Percentiles rank a stretch among this genome's conserved stretches.
Evolutionary conservation across 805 yeast species (phyloP).

Genomic region (Kregervanrija fluxuum): DNA sequence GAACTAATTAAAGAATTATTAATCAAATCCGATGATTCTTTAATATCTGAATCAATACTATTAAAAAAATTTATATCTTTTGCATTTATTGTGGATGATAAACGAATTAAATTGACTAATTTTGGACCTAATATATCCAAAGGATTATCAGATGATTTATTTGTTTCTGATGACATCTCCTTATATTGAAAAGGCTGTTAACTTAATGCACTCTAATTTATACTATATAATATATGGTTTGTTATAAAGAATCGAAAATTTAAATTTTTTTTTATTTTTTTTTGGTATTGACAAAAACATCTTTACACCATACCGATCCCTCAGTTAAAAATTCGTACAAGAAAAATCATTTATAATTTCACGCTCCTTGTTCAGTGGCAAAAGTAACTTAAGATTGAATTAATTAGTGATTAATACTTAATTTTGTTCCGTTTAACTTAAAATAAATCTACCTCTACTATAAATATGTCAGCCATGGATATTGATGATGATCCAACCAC

Average conservation of each 20-base stretch:
- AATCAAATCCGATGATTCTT: constrained; percentile 34
- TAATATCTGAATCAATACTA: constrained; percentile 48
- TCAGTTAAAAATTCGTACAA: no score
- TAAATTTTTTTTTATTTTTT: not conserved
- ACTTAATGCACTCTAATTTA: no score
- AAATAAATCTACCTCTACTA: not conserved
- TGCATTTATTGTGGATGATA: constrained; percentile 62
- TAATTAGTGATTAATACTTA: no score
- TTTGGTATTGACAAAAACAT: not conserved
- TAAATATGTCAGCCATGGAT: constrained; percentile 7
- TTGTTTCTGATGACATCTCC: not conserved
- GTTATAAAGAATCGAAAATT: no score
- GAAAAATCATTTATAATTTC: no score
- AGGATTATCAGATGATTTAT: not conserved
- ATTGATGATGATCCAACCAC: constrained; percentile 34
- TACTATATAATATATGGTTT: no score
- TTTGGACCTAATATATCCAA: constrained; percentile 33
- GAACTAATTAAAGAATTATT: constrained; percentile 4
- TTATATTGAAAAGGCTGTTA: not conserved
- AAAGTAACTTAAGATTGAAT: no score
- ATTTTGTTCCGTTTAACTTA: no score
- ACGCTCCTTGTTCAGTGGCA: no score
- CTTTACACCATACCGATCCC: not conserved
- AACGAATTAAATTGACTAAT: constrained; percentile 52
- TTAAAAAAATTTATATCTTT: constrained; percentile 76